A percentile compares a stretch with the other conserved stretches of the same genome.
Evolutionary conservation across 306 rosid species (phyloP).

Genomic region (Cucurbita pepo): DNA sequence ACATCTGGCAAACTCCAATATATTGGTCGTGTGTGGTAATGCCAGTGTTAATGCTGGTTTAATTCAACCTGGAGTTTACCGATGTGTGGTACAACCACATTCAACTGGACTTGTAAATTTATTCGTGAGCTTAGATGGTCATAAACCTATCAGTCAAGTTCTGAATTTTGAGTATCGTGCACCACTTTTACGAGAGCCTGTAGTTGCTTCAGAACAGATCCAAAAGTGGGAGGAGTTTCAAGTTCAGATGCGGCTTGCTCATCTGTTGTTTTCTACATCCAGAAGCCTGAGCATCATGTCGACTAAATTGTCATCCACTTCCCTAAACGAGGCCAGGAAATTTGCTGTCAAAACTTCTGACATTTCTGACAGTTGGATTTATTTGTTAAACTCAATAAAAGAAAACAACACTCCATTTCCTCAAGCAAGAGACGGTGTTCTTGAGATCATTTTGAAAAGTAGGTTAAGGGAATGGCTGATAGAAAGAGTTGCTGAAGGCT

Average conservation of each 20-base stretch:
- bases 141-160: slow-evolving; percentile 75
- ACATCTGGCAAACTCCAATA: slow-evolving; percentile 48
- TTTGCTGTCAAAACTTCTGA: slow-evolving; percentile 37
- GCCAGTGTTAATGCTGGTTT: slow-evolving; percentile 35
- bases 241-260: slow-evolving; percentile 57
- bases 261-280: slow-evolving; percentile 51
- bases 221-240: slow-evolving; percentile 43
- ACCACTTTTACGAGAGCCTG: slow-evolving; percentile 28
- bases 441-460: slow-evolving; percentile 46
- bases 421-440: slow-evolving; percentile 49
- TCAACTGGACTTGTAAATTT: slow-evolving; percentile 46
- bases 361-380: slow-evolving; percentile 46
- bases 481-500: slow-evolving; percentile 54
- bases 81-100: slow-evolving; percentile 55
- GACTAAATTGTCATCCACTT: slow-evolving; percentile 26
- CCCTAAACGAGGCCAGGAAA: slow-evolving; percentile 52
- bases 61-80: slow-evolving; percentile 80
- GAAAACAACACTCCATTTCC: slow-evolving; percentile 33
- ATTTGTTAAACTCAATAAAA: slow-evolving; percentile 35
- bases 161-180: slow-evolving; percentile 65
- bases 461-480: slow-evolving; percentile 71
- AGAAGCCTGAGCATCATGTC: slow-evolving; percentile 43
- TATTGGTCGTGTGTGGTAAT: slow-evolving; percentile 64
- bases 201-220: slow-evolving; percentile 27
- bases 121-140: slow-evolving; percentile 65